Evolutionary conservation across 2,329 filamentous ascomycete genomes (phyloP).

Genomic region (Westerdykella aurantiaca): DNA sequence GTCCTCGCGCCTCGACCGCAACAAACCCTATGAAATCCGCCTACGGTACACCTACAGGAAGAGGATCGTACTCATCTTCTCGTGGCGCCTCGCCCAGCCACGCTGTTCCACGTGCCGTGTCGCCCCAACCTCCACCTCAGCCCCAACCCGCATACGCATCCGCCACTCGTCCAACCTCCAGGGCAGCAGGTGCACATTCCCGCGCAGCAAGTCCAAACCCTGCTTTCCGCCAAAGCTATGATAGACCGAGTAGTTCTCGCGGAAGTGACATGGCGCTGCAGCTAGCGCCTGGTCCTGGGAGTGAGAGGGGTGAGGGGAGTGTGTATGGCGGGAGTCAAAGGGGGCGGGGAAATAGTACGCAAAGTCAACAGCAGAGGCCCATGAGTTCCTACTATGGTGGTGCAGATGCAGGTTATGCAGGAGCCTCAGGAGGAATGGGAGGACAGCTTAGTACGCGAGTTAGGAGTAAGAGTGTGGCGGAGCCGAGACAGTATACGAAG

Average conservation of each 20-base stretch:
- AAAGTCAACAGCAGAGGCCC: constrained; percentile 25
- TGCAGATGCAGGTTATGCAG: constrained; percentile 20
- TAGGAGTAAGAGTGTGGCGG: constrained; percentile 82
- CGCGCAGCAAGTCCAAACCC: constrained; percentile 50
- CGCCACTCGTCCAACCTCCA: constrained; percentile 22
- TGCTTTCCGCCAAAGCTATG: constrained; percentile 44
- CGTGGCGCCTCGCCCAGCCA: constrained; percentile 38
- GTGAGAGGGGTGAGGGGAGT: constrained; percentile 34
- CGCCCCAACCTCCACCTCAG: constrained; percentile 43
- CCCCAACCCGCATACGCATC: constrained; percentile 36
- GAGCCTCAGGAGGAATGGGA: constrained; percentile 15
- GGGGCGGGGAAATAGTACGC: constrained; percentile 20
- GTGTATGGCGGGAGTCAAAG: constrained; percentile 39
- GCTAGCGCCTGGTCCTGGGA: constrained; percentile 37
- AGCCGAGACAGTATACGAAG: constrained; percentile 74
- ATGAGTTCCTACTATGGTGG: constrained; percentile 42
- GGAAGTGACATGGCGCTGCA: constrained; percentile 43
- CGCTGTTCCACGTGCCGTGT: constrained; percentile 36
- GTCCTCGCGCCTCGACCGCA: constrained; percentile 28
- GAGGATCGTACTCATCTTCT: constrained; percentile 34
- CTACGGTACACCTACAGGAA: constrained; percentile 27
- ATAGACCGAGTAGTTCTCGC: constrained; percentile 44
- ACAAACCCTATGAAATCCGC: constrained; percentile 38
- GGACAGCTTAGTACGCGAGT: constrained; percentile 40
- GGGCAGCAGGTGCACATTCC: constrained; percentile 27